Percentiles rank a stretch among this genome's conserved stretches.
Conservation (phyloP, 2,329 filamentous ascomycete species). For the Aspergillus floridensis region DNA sequence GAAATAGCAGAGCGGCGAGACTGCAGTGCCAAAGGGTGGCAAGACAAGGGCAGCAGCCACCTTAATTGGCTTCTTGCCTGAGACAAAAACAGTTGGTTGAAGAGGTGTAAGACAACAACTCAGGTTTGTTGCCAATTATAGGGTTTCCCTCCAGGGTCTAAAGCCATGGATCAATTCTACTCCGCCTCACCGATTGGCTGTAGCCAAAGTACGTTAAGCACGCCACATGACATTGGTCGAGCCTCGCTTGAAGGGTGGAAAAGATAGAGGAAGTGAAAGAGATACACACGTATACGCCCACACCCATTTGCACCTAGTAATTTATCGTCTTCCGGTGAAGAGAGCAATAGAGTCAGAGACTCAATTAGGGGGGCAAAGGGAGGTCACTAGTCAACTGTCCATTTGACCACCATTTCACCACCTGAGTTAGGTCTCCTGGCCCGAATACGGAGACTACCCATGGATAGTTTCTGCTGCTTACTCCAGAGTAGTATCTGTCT, state of each 20-base stretch:
- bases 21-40: not conserved
- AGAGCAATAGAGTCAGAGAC: not conserved
- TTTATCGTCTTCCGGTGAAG: not conserved
- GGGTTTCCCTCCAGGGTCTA: slow-evolving; percentile 15
- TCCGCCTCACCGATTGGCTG: slow-evolving; percentile 12
- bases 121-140: slow-evolving; percentile 22
- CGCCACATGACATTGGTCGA: slow-evolving; percentile 12
- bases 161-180: slow-evolving; percentile 11
- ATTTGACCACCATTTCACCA: not conserved
- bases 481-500: not conserved
- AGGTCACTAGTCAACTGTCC: not conserved
- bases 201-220: slow-evolving; percentile 3
- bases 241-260: not conserved
- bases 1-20: slow-evolving; percentile 5
- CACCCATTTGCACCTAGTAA: no score
- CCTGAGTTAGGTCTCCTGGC: not conserved
- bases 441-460: not conserved
- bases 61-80: slow-evolving; percentile 1
- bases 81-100: slow-evolving; percentile 1
- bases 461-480: slow-evolving; percentile 1
- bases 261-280: no score
- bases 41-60: not conserved
- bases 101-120: slow-evolving; percentile 19
- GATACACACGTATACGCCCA: not conserved
- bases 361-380: not conserved